Evolutionary conservation across 345 rosid genomes (phyloP), one percentile per base, ranked within the genome.

Genomic region (Hibiscus mutabilis): DNA sequence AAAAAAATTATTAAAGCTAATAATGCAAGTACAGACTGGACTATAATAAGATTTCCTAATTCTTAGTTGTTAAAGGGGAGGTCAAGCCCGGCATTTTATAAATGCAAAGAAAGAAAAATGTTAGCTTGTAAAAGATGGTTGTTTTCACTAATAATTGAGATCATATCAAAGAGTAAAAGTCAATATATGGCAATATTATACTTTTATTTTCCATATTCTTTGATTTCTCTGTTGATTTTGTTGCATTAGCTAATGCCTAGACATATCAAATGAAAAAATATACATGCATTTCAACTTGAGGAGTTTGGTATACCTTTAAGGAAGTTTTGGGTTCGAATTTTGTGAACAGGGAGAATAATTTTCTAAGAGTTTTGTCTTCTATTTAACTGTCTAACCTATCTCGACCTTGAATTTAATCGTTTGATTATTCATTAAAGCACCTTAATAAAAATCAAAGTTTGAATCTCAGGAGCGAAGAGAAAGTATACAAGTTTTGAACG

Each of bases 401-500:
- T 37, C 37, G 37, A 33, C 1, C 5, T 0, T 33, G 7, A 33
- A 33, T 5, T 33, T 33, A 5, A 33, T 33, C 37, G 8, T 5
- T 5, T 33, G 37, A 33, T 33, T 33, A 33, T 5, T 33, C 1
- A 35, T 37, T 37, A 37, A 37, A 37, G 8, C 2, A 37, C 42
- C 11, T 37, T 37, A 7, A 37, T 37, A 37, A 37, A 37, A 37
- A 37, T 37, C 42, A 37, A 37, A 7, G 2, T 7, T 37, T 0
- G 2, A 37, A 37, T 37, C 2, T 37, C 1, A 7, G 9, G 62
- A 61, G 44, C 16, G 33, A 67, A 40, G 18, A 2, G 37, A 9
- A 67, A 61, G 60, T 51, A 53, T 6, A 60, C 63, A 57, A 35
- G 7, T 71, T 37, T 52, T 71, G 76, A 53, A 75, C 66, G 61